phyloP scores from a whole-genome alignment of 352 stramenopile genomes.

The Phytophthora brassicae region DNA sequence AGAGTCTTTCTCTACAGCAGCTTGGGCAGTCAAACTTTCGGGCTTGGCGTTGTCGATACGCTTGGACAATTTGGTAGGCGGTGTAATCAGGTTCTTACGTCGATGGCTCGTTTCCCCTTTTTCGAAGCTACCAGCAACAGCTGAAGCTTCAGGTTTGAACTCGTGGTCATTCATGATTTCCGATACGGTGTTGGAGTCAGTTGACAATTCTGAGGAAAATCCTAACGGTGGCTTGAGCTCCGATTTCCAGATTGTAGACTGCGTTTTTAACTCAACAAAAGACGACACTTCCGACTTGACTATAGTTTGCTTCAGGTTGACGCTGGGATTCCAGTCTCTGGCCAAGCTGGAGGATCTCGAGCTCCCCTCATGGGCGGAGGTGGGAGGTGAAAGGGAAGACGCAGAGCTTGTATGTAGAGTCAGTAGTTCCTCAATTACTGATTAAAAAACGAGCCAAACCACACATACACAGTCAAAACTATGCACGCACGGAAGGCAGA shows the following conservation, averaged over 20 bases:
- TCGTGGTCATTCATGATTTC: neutral
- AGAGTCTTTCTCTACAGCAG: slow-evolving; percentile 6
- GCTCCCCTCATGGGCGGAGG: slow-evolving; percentile 19
- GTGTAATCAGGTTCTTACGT: slow-evolving; percentile 15
- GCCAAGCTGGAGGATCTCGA: slow-evolving; percentile 26
- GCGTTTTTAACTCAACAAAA: slow-evolving; percentile 1
- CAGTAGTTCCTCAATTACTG: slow-evolving; percentile 68
- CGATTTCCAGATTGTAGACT: neutral
- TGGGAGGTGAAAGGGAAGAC: slow-evolving; percentile 27
- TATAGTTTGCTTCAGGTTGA: slow-evolving; percentile 5
- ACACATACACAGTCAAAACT: slow-evolving; percentile 53
- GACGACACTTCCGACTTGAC: slow-evolving; percentile 9
- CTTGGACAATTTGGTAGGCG: slow-evolving; percentile 26
- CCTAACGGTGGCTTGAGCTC: neutral
- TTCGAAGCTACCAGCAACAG: neutral
- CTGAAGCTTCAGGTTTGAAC: neutral
- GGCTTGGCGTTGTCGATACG: slow-evolving; percentile 12
- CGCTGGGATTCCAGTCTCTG: slow-evolving; percentile 9
- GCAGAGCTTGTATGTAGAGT: slow-evolving; percentile 35
- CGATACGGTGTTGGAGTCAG: neutral
- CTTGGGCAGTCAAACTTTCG: neutral
- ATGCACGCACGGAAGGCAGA: slow-evolving; percentile 42
- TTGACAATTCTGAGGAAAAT: neutral
- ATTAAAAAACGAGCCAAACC: slow-evolving; percentile 43
- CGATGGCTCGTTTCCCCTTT: neutral